Evolutionary conservation across 352 stramenopile genomes (phyloP).

Genomic region (Pythium folliculosum): DNA sequence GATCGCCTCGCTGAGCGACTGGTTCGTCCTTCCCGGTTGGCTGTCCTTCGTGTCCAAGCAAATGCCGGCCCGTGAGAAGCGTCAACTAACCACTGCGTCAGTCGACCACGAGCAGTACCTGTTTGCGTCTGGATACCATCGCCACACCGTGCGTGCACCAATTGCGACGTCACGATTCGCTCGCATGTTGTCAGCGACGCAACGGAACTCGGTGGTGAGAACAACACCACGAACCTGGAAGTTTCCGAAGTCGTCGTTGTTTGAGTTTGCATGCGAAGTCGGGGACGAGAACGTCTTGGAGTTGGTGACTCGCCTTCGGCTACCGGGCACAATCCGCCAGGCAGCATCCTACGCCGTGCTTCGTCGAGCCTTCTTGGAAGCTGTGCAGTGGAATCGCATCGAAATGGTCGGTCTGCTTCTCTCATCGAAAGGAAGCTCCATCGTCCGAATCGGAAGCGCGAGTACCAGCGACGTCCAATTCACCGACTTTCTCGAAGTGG

Average conservation of each 20-base stretch:
- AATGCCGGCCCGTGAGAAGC: constrained; percentile 33
- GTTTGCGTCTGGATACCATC: constrained; percentile 47
- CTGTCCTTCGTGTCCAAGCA: constrained; percentile 38
- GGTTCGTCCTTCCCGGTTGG: constrained; percentile 67
- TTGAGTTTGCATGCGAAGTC: constrained; percentile 32
- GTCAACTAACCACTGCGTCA: constrained; percentile 24
- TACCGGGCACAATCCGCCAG: constrained; percentile 13
- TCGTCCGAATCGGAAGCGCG: background rate
- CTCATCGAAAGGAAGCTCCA: background rate
- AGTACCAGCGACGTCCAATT: constrained; percentile 19
- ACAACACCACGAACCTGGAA: constrained; percentile 29
- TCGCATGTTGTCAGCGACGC: background rate
- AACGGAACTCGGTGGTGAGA: constrained; percentile 9
- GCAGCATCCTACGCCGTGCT: constrained; percentile 40
- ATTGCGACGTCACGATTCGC: background rate
- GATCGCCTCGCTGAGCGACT: constrained; percentile 46
- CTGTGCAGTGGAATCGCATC: constrained; percentile 60
- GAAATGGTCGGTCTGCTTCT: constrained; percentile 51
- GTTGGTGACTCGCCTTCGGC: constrained; percentile 18
- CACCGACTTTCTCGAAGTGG: constrained; percentile 60
- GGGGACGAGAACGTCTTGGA: constrained; percentile 25
- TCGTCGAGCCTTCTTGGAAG: constrained; percentile 57
- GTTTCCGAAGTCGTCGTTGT: constrained; percentile 27
- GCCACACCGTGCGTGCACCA: constrained; percentile 27
- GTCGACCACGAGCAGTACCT: constrained; percentile 41